Evolutionary conservation across 169 alveolate genomes (phyloP), one percentile per base, ranked within the genome.

Genomic region (Plasmodium billcollinsi): DNA sequence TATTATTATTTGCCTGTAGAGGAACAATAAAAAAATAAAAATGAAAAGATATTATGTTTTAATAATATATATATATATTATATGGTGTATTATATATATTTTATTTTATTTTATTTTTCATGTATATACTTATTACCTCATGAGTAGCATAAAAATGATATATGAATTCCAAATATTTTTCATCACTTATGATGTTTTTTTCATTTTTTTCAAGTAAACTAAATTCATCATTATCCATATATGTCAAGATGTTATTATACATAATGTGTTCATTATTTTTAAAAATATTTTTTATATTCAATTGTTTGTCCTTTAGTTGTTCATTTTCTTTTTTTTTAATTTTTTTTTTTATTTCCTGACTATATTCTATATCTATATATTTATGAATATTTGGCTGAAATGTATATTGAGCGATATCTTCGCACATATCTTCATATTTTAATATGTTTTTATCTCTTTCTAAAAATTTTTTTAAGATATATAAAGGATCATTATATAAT

Each of bases 301-400:
- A 39, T 39, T 39, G 47, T 39, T 5, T 63, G 33, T 21, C 21
- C n/a, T 63, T 69, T 47, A 39, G 5, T 39, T 39, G 9, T 39
- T 47, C 62, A 15, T 50, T 61, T 69, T 43, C 58, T 14, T 21
- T 67, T 76, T 3, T 47, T 18, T 8, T 12, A 14, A 3, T 45
- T 21, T 76, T 43, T 62, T 63, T 49, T 5, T 33, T 15, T 12
- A 18, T 62, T 62, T 21, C 29, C 39, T 26, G n/a, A n/a, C 6
- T 45, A 49, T 39, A 18, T 24, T 83, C 75, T 26, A 9, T 67
- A 18, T 54, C 74, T 72, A 83, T 63, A 69, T 54, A 83, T 29
- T 70, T 83, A 11, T 56, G 45, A 70, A 83, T 33, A 52, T 83
- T 83, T 14, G 91, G 91, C 29, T 83, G 91, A 71, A 83, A 83